Evolutionary conservation across 164 flowering plant genomes (phyloP).

Genomic region (Vitis amurensis): DNA sequence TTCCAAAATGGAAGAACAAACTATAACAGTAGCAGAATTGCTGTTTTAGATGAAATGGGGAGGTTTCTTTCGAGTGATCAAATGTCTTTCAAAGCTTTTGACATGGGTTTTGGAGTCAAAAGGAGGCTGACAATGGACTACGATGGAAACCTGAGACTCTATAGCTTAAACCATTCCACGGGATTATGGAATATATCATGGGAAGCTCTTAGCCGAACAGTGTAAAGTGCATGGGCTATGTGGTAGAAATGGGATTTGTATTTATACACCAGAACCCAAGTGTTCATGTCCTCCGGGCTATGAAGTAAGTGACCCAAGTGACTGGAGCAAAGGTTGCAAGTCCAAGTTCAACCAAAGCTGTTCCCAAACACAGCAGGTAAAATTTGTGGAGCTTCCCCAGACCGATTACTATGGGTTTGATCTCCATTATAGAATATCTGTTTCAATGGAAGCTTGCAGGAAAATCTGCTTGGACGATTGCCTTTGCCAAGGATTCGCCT

Average conservation of each 20-base stretch:
- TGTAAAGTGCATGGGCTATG: not conserved
- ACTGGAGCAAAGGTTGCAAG: slow-evolving; percentile 3
- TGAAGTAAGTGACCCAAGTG: slow-evolving; percentile 9
- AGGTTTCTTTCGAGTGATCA: too few relatives aligned
- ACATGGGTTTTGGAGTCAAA: too few relatives aligned
- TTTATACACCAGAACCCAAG: slow-evolving; percentile 9
- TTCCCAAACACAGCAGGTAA: not conserved
- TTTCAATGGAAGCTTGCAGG: slow-evolving; percentile 21
- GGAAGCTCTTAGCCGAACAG: too few relatives aligned
- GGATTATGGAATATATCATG: too few relatives aligned
- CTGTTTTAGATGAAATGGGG: not conserved
- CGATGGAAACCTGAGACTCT: slow-evolving; percentile 15
- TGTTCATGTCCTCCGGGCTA: slow-evolving; percentile 17
- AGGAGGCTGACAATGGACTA: too few relatives aligned
- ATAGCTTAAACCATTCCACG: not conserved
- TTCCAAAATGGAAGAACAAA: slow-evolving; percentile 9
- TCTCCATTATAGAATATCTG: not conserved
- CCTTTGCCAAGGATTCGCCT: slow-evolving; percentile 33
- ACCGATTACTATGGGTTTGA: slow-evolving; percentile 18
- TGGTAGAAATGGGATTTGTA: not conserved
- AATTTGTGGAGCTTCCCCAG: slow-evolving; percentile 18
- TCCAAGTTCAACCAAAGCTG: slow-evolving; percentile 9
- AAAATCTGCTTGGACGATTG: slow-evolving; percentile 29
- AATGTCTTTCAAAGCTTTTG: too few relatives aligned
- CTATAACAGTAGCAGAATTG: slow-evolving; percentile 16